Percentiles rank a stretch among this genome's conserved stretches.
Conservation (phyloP, 2,329 filamentous ascomycete species). For the Colletotrichum tropicale region DNA sequence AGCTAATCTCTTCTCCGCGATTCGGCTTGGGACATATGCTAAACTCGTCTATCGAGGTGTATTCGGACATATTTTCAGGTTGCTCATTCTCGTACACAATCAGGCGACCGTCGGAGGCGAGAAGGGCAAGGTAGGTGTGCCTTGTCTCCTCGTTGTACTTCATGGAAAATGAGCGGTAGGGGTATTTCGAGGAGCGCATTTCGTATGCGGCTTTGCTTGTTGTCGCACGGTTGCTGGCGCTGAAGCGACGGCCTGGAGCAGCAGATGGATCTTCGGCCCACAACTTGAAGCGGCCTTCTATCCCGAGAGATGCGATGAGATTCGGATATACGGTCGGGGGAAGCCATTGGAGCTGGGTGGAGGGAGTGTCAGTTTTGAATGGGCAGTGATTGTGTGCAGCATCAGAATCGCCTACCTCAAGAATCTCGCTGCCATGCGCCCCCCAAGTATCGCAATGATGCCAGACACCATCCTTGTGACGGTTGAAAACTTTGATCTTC, state of each 20-base stretch:
- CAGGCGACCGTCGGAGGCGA: conserved; percentile 81
- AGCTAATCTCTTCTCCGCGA: conserved; percentile 85
- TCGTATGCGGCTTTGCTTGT: conserved; percentile 57
- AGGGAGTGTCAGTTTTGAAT: conserved; percentile 1
- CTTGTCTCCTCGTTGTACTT: conserved; percentile 79
- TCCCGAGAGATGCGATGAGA: conserved; percentile 84
- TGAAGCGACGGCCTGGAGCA: conserved; percentile 81
- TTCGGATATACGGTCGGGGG: conserved; percentile 86
- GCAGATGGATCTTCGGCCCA: conserved; percentile 92
- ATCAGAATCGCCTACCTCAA: conserved; percentile 66
- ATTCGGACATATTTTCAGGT: conserved; percentile 80
- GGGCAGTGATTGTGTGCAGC: neutral
- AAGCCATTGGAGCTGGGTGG: conserved; percentile 83
- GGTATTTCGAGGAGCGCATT: conserved; percentile 62
- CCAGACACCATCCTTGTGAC: conserved; percentile 80
- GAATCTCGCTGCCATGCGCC: conserved; percentile 87
- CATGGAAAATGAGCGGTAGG: conserved; percentile 84
- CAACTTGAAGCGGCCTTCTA: conserved; percentile 88
- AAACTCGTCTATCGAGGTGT: conserved; percentile 77
- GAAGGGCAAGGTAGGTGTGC: conserved; percentile 84
- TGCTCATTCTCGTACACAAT: conserved; percentile 85
- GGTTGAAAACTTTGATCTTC: conserved; percentile 89
- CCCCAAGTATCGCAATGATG: conserved; percentile 84
- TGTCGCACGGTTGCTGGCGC: conserved; percentile 54
- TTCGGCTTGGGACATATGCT: conserved; percentile 72